Base-by-base conservation (phyloP, 2,329 filamentous ascomycete species). In the Bipolaris bicolor region DNA sequence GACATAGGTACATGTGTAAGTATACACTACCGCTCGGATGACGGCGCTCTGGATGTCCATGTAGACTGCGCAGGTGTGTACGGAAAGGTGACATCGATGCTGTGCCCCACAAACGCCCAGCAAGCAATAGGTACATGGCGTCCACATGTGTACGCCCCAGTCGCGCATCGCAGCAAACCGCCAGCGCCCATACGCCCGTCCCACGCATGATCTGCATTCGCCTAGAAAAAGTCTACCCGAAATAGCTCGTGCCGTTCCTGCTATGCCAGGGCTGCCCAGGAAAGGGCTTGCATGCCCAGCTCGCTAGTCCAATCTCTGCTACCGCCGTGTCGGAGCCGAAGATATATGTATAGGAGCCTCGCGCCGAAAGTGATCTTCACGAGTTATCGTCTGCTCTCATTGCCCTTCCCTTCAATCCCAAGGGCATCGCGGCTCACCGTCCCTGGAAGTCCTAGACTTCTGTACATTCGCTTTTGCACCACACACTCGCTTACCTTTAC, bases 391-490 rank as follows among this genome's bases (percentile, higher is more conserved):
- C 58, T 63, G 51, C 49, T 56, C 55, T 52, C 45, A 47, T 48
- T 44, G 37, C 43, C 55, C 54, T 55, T 46, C 58, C 39, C 39
- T 58, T 65, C 61, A 66, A 65, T 31, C 44, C 49, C 48, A 16
- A 50, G 55, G 62, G 64, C 57, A 49, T 59, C 53, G 59, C 55
- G 61, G 55, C 62, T 61, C 63, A 59, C 49, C 49, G 26, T 10
- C 29, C 37, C 40, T 69, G 68, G 73, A 70, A 66, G 68, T 71
- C 66, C 40, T 64, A 46, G 67, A 66, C 71, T 73, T 75, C 73
- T 57, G 70, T 76, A 71, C 74, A 74, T 69, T 77, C 75, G 73
- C 74, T 76, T 69, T 67, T 62, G 52, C 53, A 49, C 44, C 57
- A 67, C 68, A 61, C 68, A 61, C 59, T 74, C 71, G 65, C 68